Base-by-base conservation (phyloP, 2,329 filamentous ascomycete species). In the Chaetomium strumarium region DNA sequence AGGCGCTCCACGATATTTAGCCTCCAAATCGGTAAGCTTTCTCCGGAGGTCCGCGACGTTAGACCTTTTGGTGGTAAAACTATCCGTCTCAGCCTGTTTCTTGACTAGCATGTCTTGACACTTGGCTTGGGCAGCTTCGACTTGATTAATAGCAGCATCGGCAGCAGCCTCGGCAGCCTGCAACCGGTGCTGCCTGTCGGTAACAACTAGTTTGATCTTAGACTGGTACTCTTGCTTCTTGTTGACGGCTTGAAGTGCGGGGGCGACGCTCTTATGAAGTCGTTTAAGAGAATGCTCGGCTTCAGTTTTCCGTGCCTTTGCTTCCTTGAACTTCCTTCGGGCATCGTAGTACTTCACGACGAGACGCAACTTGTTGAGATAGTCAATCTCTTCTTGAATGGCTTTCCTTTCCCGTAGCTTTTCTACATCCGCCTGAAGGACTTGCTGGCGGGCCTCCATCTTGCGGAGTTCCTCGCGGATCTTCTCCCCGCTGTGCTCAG, bases 361-460 rank as follows among this genome's bases (percentile, higher is more conserved):
- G 9, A 58, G 37, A 9, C 48, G 52, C 17, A 62, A 24, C 19
- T 56, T 52, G 33, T 55, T 44, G 5, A 90, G 69, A 38, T 85
- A 81, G 20, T 67, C 51, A 31, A 64, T 55, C 13, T 50, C 42
- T 33, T 55, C 67, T 51, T 78, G 71, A 0, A 86, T 81, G 0
- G 69, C 68, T 49, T 77, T 77, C 58, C 90, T 81, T 66, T 97
- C 86, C 45, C 82, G 81, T 63, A 93, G 78, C 58, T 88, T 84
- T 61, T 95, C 85, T 20, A 97, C 90, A 63, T 96, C 91, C 10
- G 81, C 84, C 62, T 88, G 82, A 41, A 95, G 81, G 46, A 82
- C 79, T 56, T 80, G 74, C 58, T 97, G 92, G 29, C 90, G 83
- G 38, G 73, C 77, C 65, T 95, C 83, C 43, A 92, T 72, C 50